A percentile compares a stretch with the other conserved stretches of the same genome.
These are phyloP conservation scores for Salix dunnii DNA, from an alignment of 345 rosid genomes.

Conservation along the genomic window DNA sequence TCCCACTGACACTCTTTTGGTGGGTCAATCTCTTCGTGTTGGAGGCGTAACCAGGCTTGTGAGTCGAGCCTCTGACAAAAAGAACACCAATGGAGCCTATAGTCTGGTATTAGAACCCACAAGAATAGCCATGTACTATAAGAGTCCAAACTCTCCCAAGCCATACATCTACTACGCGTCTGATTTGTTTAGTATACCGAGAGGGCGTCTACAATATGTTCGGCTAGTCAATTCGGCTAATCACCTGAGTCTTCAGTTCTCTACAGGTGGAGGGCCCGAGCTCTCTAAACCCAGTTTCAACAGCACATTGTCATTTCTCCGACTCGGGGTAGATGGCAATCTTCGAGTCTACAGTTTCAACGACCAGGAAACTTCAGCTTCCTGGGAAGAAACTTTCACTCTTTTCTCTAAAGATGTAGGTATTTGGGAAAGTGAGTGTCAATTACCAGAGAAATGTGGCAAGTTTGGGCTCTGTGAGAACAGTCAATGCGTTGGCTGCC, in stretches of 20 bases:
- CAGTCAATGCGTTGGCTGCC: conserved; percentile 30
- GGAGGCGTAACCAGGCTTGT: conserved; percentile 42
- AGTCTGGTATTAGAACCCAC: conserved; percentile 54
- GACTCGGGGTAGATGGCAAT: conserved; percentile 54
- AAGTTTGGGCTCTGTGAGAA: conserved; percentile 31
- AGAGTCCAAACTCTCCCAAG: conserved; percentile 23
- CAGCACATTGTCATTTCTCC: conserved; percentile 32
- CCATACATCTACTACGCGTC: conserved; percentile 31
- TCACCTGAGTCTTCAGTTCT: neutral
- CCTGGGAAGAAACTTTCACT: conserved; percentile 43
- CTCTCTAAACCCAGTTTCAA: conserved; percentile 37
- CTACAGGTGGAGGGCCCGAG: neutral
- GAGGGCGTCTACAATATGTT: conserved; percentile 11
- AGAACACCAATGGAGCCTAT: conserved; percentile 41
- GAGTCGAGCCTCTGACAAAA: conserved; percentile 37
- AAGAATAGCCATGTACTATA: conserved; percentile 35
- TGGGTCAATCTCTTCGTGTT: conserved; percentile 35
- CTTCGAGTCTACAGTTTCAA: conserved; percentile 41
- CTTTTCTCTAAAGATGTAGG: conserved; percentile 25
- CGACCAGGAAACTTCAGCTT: conserved; percentile 30
- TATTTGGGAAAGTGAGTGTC: conserved; percentile 28
- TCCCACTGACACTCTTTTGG: conserved; percentile 53
- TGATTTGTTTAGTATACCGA: neutral
- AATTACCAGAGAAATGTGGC: conserved; percentile 34
- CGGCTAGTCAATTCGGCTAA: conserved; percentile 20